Evolutionary conservation across 139 green algal genomes (phyloP), one percentile per base, ranked within the genome.

Genomic region (Chlamydomonas eustigma): DNA sequence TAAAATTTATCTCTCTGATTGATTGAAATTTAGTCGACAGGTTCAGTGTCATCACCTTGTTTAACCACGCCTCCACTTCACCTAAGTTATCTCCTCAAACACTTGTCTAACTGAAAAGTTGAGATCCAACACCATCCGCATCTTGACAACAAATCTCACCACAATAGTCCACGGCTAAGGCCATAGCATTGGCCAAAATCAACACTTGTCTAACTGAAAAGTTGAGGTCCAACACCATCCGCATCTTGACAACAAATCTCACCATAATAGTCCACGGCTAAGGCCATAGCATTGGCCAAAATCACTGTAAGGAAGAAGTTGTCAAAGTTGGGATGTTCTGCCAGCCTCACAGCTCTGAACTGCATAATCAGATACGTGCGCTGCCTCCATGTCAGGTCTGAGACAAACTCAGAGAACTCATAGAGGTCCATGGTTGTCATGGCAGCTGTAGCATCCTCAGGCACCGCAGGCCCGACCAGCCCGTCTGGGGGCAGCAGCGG

Each of bases 221-320:
- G n/a, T n/a, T n/a, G n/a, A n/a, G n/a, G n/a, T n/a, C n/a, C n/a
- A n/a, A n/a, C n/a, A n/a, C n/a, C n/a, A n/a, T n/a, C n/a, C n/a
- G n/a, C n/a, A n/a, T n/a, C n/a, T n/a, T n/a, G n/a, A n/a, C n/a
- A n/a, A n/a, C n/a, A n/a, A n/a, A n/a, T 50, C 87, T 88, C 88
- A 50, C 87, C 87, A 70, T 93, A 84, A 73, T 91, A 84, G 39
- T 90, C 85, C 58, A 92, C 83, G 4, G 90, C 89, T 73, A 96
- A 81, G 5, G 90, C 38, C 2, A 93, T 66, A 0, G 91, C 94
- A 81, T 93, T 95, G 22, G 84, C 36, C 0, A 94, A 74, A 31
- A 92, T 92, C 58, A 75, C 58, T 3, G 74, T 25, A 5, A 94
- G 79, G 78, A 94, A 93, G 71, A 89, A 32, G 37, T 76, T 76